Base-by-base conservation (phyloP, 306 rosid genomes). In the Mimosa pudica region DNA sequence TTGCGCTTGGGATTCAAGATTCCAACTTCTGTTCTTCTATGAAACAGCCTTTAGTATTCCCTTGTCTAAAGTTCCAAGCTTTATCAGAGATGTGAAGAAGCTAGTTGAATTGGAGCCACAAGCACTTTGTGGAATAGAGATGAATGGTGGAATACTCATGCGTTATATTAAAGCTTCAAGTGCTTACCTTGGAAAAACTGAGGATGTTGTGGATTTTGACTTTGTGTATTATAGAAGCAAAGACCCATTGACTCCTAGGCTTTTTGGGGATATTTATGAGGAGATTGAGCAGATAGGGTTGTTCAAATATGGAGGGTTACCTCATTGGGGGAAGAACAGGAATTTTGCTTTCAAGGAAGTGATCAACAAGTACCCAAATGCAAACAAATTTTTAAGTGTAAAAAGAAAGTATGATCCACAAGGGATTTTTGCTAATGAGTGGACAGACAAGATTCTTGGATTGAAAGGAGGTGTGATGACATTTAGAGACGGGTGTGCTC, bases 321-420 rank as follows among this genome's bases (percentile, higher is more conserved):
- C 98, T 1, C 98, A 94, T 2, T 90, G 97, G 94, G 92, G 98
- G 24, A 91, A 93, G 84, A 91, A 91, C 49, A 70, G 94, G 65
- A 87, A 91, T 80, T 17, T 85, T 30, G 98, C 92, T 0, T 93
- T 91, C 84, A 71, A 80, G 20, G 85, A 89, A 4, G 93, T 54
- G 9, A 80, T 85, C 5, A 74, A 45, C 5, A 93, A 87, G 83
- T 93, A 87, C 74, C 80, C 73, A 74, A 81, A 85, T 9, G 74
- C 30, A 0, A 35, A 45, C 5, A 77, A 81, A 47, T 93, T 93
- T 76, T 71, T 93, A 58, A 82, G 48, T 77, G 83, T 87, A 38
- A 93, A 89, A 73, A 76, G 82, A 8, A 71, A 0, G 32, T 93
- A 74, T 64, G 98, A 93, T 66, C 81, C 88, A 4, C 71, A 77